Evolutionary conservation across 805 yeast species (phyloP), one percentile per base, ranked within the genome.

Genomic region (Hemisphaericaspora nanyangensis): DNA sequence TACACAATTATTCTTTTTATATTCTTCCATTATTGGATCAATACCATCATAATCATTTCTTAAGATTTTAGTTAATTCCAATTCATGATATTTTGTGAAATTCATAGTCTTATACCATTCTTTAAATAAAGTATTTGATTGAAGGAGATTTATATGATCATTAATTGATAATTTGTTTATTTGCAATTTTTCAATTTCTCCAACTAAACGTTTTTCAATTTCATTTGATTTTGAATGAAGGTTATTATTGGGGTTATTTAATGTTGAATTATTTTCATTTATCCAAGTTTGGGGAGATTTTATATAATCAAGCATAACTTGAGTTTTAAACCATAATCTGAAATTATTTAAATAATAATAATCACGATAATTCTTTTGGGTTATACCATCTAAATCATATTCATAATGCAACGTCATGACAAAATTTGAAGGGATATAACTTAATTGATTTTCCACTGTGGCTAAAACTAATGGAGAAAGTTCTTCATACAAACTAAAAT

Each of bases 391-490:
- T 3, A 46, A 27, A 12, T 44, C 34, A 46, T 67, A 67, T 47
- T 67, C 72, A 16, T 47, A 35, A 27, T 50, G 44, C 12, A 67
- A 50, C 17, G 56, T 39, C 18, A 41, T 40, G 11, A 51, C 27
- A 30, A 61, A 60, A 29, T 61, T 51, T 3, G 46, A 38, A 11
- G 71, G 72, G 7, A 65, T 48, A 43, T 58, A 61, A 7, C 57
- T 55, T 20, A 56, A 34, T 32, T 61, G 76, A 10, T 82, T 80
- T 51, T 83, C 88, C 47, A 76, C 76, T 38, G 65, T 54, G 0
- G 85, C 67, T 26, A 68, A 50, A 11, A 65, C 52, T 41, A 84
- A 54, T 1, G 86, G 85, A 5, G 75, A 65, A 12, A 82, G 39
- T 42, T 77, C 78, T 1, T 68, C 60, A 37, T 68, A 54, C 0